Percentiles rank a stretch among this genome's conserved stretches.
Conservation (phyloP, 768 basidiomycete genomes). For the Boletus bicolor region DNA sequence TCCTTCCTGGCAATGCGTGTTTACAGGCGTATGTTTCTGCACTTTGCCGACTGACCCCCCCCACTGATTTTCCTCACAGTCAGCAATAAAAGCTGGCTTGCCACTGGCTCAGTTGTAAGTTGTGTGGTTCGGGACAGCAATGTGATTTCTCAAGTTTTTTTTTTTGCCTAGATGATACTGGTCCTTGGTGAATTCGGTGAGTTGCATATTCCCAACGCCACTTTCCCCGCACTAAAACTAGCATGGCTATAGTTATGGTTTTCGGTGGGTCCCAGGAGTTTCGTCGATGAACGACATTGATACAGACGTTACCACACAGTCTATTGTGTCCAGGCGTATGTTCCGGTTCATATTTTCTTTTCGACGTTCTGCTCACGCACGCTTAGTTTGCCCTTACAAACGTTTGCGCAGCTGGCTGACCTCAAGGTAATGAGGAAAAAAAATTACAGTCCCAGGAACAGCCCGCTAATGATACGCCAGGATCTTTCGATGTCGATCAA, state of each 20-base stretch:
- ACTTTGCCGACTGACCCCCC: neutral
- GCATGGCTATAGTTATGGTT: constrained; percentile 27
- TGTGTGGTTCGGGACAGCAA: neutral
- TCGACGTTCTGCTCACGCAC: constrained; percentile 5
- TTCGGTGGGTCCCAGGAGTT: constrained; percentile 29
- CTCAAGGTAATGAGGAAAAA: constrained; percentile 39
- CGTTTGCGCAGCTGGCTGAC: constrained; percentile 44
- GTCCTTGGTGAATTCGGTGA: constrained; percentile 43
- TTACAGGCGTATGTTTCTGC: constrained; percentile 41
- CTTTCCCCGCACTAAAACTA: constrained; percentile 5
- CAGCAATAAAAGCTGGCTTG: constrained; percentile 46
- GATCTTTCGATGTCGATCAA: constrained; percentile 53
- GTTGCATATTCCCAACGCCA: neutral
- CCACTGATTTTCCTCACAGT: constrained; percentile 33
- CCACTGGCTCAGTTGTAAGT: constrained; percentile 37
- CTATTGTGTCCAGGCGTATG: constrained; percentile 37
- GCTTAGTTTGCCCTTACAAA: constrained; percentile 38
- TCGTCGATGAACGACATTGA: constrained; percentile 5
- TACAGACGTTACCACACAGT: constrained; percentile 23
- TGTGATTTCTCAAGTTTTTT: neutral
- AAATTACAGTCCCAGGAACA: neutral
- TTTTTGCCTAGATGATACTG: constrained; percentile 23
- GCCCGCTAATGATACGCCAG: constrained; percentile 8
- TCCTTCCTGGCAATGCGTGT: constrained; percentile 54
- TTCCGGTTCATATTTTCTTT: constrained; percentile 1